Evolutionary conservation across 2,329 filamentous ascomycete genomes (phyloP).

Genomic region (Talaromyces amestolkiae): DNA sequence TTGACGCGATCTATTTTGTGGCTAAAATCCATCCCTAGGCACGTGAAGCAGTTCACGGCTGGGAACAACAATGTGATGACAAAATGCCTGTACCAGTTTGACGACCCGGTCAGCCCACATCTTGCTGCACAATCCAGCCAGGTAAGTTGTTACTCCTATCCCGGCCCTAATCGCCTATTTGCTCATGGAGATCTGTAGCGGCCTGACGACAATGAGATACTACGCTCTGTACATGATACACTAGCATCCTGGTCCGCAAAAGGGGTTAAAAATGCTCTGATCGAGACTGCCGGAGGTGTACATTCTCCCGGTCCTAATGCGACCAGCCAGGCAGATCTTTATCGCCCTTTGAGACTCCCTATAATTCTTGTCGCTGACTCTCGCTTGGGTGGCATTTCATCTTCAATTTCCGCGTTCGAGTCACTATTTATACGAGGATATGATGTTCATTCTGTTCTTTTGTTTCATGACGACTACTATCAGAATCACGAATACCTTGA

Average conservation of each 20-base stretch:
- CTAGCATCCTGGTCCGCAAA: constrained; percentile 37
- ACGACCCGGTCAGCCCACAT: constrained; percentile 74
- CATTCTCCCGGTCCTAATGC: constrained; percentile 76
- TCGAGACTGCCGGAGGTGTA: constrained; percentile 81
- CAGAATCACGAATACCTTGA: constrained; percentile 66
- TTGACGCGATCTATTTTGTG: constrained; percentile 47
- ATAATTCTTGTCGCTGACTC: constrained; percentile 72
- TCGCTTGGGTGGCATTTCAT: constrained; percentile 73
- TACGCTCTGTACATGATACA: constrained; percentile 49
- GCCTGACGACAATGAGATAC: constrained; percentile 51
- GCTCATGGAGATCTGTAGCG: constrained; percentile 36
- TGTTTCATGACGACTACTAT: constrained; percentile 67
- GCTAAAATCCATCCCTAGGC: constrained; percentile 43
- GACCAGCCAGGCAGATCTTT: constrained; percentile 73
- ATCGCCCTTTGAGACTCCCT: constrained; percentile 69
- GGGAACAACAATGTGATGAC: constrained; percentile 49
- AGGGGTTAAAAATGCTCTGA: constrained; percentile 59
- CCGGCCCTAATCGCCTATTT: not conserved
- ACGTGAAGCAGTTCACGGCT: constrained; percentile 60
- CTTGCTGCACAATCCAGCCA: constrained; percentile 60
- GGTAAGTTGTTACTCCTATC: constrained; percentile 24
- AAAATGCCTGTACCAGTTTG: constrained; percentile 67
- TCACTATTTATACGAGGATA: constrained; percentile 75
- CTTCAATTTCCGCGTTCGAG: constrained; percentile 77
- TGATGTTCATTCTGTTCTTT: constrained; percentile 66